These are phyloP conservation scores for Cyclotella baltica DNA, from an alignment of 108 stramenopile genomes.

Conservation along the genomic window DNA sequence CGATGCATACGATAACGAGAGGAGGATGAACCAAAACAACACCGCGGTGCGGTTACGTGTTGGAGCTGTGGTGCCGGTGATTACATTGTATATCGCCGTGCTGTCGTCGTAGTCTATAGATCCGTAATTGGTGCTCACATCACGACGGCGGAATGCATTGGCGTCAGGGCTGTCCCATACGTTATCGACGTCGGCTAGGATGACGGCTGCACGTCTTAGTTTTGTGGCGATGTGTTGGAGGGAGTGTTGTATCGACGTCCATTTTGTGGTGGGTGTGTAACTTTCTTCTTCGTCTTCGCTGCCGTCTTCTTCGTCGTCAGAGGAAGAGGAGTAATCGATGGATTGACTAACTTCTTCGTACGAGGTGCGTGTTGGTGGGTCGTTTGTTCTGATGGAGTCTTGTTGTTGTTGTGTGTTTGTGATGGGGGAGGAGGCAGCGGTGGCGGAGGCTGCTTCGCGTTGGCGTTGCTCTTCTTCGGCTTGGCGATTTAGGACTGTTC, in stretches of 20 bases:
- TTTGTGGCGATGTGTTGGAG: slow-evolving; percentile 1
- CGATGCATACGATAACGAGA: slow-evolving; percentile 73
- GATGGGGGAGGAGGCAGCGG: slow-evolving; percentile 1
- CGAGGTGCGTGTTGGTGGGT: not conserved
- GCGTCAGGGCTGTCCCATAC: slow-evolving; percentile 77
- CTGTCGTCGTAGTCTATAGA: slow-evolving; percentile 5
- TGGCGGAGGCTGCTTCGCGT: slow-evolving; percentile 13
- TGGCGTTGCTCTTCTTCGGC: slow-evolving; percentile 50
- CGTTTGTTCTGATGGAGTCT: too few relatives aligned
- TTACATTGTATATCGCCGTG: slow-evolving; percentile 42
- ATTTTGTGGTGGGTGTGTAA: not conserved
- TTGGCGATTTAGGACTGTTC: slow-evolving; percentile 30
- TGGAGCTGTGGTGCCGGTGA: slow-evolving; percentile 29
- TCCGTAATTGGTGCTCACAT: not conserved
- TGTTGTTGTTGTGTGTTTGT: not conserved
- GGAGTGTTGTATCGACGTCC: not conserved
- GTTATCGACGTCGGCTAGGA: slow-evolving; percentile 80
- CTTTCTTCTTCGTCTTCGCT: slow-evolving; percentile 7
- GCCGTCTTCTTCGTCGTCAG: not conserved
- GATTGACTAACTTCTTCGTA: slow-evolving; percentile 13
- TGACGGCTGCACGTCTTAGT: slow-evolving; percentile 44
- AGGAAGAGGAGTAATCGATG: slow-evolving; percentile 13
- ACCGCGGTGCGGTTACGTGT: slow-evolving; percentile 61
- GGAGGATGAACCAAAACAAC: slow-evolving; percentile 78
- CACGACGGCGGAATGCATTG: not conserved